Conservation (phyloP, 176 grass and related monocot genomes). For the Panicum miliaceum region DNA sequence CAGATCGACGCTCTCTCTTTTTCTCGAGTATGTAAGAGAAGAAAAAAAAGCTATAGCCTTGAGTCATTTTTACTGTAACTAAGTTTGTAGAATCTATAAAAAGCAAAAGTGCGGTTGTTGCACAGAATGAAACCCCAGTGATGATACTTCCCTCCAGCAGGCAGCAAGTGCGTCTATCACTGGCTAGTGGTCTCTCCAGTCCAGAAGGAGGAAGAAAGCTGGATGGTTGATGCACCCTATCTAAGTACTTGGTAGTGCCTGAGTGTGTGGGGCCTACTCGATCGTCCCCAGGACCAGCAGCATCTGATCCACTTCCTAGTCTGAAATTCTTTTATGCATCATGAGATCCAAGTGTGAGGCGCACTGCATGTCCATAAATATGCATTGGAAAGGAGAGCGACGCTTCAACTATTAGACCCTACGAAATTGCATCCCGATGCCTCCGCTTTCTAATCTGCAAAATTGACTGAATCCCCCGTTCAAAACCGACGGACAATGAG, state of each 20-base stretch:
- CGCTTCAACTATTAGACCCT: too few species aligned
- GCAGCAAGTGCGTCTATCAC: conserved; percentile 12
- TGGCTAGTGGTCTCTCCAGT: conserved; percentile 1
- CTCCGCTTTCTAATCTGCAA: too few species aligned
- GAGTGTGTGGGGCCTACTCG: conserved; percentile 10
- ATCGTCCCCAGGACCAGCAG: conserved; percentile 1
- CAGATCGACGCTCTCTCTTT: not conserved
- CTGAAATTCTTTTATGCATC: not conserved
- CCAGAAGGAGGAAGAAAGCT: not conserved
- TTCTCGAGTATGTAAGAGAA: not conserved
- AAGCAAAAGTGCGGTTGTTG: not conserved
- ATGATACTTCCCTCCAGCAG: conserved; percentile 14
- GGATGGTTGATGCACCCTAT: too few species aligned
- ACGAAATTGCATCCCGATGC: too few species aligned
- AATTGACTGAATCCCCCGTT: too few species aligned
- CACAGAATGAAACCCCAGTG: not conserved
- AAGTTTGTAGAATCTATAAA: not conserved
- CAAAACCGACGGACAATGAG: too few species aligned
- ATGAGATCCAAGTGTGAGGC: conserved; percentile 12
- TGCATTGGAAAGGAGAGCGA: too few species aligned
- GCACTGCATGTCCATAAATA: conserved; percentile 4
- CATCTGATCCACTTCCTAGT: conserved; percentile 31
- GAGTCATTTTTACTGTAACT: not conserved
- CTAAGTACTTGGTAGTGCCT: not conserved
- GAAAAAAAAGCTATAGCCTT: not conserved